phyloP scores from a whole-genome alignment of 2,329 filamentous ascomycete genomes.

The Colletotrichum higginsianum region DNA sequence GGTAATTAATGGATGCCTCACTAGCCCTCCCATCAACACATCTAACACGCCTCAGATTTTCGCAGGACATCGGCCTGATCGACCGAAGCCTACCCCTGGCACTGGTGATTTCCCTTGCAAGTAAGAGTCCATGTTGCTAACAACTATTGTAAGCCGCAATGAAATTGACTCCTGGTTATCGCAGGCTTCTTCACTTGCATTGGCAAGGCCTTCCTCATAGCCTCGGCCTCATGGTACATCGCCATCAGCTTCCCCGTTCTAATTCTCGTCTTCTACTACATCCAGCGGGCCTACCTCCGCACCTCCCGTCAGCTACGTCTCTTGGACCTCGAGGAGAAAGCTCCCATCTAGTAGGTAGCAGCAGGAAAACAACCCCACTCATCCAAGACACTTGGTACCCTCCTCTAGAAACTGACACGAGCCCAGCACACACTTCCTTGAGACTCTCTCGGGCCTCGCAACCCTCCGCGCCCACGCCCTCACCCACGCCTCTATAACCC shows the following conservation, averaged over 20 bases:
- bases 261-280: constrained; percentile 47
- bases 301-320: constrained; percentile 61
- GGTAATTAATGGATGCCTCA: constrained; percentile 41
- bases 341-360: constrained; percentile 54
- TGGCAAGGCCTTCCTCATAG: constrained; percentile 58
- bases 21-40: not conserved
- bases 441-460: constrained; percentile 62
- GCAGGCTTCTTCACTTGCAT: constrained; percentile 46
- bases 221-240: constrained; percentile 56
- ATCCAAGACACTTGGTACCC: constrained; percentile 10
- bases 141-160: not conserved
- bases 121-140: not conserved
- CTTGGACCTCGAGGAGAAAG: constrained; percentile 59
- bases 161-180: not conserved
- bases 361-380: constrained; percentile 38
- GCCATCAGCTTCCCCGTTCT: constrained; percentile 53
- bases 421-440: constrained; percentile 55
- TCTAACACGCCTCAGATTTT: constrained; percentile 30
- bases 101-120: constrained; percentile 43
- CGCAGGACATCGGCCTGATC: constrained; percentile 47
- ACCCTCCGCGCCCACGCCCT: constrained; percentile 71
- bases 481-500: constrained; percentile 58
- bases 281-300: constrained; percentile 57
- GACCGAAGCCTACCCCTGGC: constrained; percentile 46
- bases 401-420: not conserved